Base-by-base conservation (phyloP, 2,329 filamentous ascomycete species). In the Westerdykella aurantiaca region DNA sequence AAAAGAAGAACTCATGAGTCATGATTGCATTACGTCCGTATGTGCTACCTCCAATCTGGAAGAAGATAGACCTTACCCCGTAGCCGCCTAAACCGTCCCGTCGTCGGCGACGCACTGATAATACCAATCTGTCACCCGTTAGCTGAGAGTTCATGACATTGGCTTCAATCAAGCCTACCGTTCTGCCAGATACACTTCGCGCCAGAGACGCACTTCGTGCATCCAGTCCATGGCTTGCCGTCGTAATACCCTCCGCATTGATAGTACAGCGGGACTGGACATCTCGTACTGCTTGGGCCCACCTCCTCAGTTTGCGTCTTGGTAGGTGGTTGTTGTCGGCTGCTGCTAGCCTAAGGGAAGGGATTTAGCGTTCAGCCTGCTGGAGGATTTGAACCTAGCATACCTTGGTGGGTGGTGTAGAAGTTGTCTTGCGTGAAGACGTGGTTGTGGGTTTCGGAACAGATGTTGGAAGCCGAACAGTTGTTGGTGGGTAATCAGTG, bases 251-350 rank as follows among this genome's bases (percentile, higher is more conserved):
- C 60, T 41, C 57, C 58, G 31, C 58, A 63, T 34, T 62, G 51
- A 35, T 62, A 63, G 45, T 61, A 61, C 22, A 60, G 43, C 16
- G 60, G 58, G 4, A 63, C 58, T 18, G 60, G 60, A 41, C 60
- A 63, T 35, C 43, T 49, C 0, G 60, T 61, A 44, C 57, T 61
- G 42, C 57, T 61, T 13, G 60, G 60, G 1, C 60, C 58, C 3
- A 40, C 37, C 31, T 54, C 56, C 14, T 51, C 55, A 5, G 39
- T 23, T 39, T 22, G n/a, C 17, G 43, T 52, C 17, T 44, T 52
- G 5, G 53, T 46, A 4, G 45, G 48, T 13, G 48, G 42, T 37
- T 39, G 38, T 6, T 44, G 35, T 2, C 48, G 39, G 35, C 47
- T 49, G 39, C 47, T 49, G 39, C 46, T 41, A 11, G 50, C 50